These are phyloP conservation scores for Dionaea muscipula DNA, from an alignment of 179 eudicot genomes.

Conservation along the genomic window DNA sequence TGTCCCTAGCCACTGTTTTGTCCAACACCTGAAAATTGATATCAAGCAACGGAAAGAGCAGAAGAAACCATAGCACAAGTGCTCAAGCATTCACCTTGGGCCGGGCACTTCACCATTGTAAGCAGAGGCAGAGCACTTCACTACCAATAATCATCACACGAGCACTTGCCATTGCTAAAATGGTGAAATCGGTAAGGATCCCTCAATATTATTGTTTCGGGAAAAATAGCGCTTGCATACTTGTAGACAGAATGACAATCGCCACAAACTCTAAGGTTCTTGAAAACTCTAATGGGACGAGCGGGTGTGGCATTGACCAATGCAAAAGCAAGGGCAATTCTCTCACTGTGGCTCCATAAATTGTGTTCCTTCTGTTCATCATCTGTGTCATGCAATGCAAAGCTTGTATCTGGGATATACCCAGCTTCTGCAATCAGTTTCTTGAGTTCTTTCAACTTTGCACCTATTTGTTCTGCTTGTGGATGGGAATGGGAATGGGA, in stretches of 20 bases:
- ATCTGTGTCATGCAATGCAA: constrained; percentile 59
- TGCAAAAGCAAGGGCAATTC: constrained; percentile 56
- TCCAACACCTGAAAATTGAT: too few species aligned
- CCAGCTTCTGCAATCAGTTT: constrained; percentile 47
- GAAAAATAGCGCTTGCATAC: constrained; percentile 34
- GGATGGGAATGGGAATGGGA: too few species aligned
- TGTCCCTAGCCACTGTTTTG: too few species aligned
- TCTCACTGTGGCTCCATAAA: constrained; percentile 65
- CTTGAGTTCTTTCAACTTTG: constrained; percentile 40
- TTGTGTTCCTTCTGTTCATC: constrained; percentile 68
- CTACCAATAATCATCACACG: constrained; percentile 74
- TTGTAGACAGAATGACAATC: constrained; percentile 63
- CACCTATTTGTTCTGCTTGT: constrained; percentile 22
- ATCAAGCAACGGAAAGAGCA: too few species aligned
- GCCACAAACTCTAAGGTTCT: constrained; percentile 68
- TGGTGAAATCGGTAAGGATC: constrained; percentile 67
- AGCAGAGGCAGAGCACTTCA: not conserved
- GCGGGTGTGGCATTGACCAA: constrained; percentile 37
- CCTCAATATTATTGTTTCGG: constrained; percentile 37
- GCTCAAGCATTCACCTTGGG: too few species aligned
- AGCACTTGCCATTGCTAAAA: constrained; percentile 48
- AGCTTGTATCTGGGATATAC: constrained; percentile 47
- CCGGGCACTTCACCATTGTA: too few species aligned
- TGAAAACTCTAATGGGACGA: constrained; percentile 42
- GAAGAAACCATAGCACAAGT: too few species aligned